Evolutionary conservation across 352 stramenopile species (phyloP), one percentile per base, ranked within the genome.

Genomic region (Globisporangium spiculum): DNA sequence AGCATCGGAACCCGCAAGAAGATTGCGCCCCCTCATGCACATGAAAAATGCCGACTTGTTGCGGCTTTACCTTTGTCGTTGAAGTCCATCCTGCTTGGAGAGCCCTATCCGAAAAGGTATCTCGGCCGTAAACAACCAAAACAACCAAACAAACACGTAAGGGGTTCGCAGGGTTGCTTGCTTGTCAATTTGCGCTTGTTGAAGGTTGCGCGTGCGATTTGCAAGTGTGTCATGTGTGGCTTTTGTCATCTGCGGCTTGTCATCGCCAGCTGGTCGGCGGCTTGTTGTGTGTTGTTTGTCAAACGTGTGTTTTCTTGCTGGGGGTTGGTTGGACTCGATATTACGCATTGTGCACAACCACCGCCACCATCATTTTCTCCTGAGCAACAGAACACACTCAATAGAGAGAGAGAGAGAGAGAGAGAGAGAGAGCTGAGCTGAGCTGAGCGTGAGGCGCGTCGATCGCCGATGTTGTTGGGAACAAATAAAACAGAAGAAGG

Each of bases 381-480:
- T 6, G 38, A n/a, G 3, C 44, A 48, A 18, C 50, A 27, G 10
- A 27, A 27, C 56, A 62, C 41, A 9, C n/a, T 6, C 27, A 32
- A 20, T 4, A 5, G 12, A 22, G 20, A n/a, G 56, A 32, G 30
- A 20, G 9, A 4, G 56, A 32, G 30, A 32, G 30, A 32, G 30
- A 32, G 30, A 60, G 6, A 26, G 9, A 5, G 12, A 22, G 20
- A n/a, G 32, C 30, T 32, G 30, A 32, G 30, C 27, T 30, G 27
- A 30, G 27, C 27, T 30, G 27, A 44, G 36, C 12, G 36, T 44
- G 36, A 18, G 36, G 36, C 22, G 32, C 32, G 30, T 62, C 56
- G 32, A 62, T 50, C 56, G 56, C 32, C 56, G 56, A 62, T 62
- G 32, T 22, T 38, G 32, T 22, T 38, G 50, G n/a, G 50, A 56